Evolutionary conservation across 108 stramenopile genomes (phyloP).

Genomic region (Cyclotella baltica): DNA sequence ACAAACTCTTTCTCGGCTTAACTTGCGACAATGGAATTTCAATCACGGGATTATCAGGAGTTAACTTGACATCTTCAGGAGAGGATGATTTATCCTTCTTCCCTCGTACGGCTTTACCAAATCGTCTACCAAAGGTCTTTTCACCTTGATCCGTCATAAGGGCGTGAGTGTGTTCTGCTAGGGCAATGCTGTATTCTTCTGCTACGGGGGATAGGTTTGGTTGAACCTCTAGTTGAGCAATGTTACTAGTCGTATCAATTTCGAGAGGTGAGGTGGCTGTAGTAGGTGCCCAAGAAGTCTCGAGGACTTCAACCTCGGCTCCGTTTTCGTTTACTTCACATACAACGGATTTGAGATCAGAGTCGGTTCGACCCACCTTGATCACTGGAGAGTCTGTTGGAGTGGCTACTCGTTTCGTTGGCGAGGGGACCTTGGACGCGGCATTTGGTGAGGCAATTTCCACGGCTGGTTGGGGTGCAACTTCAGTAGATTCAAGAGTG

Average conservation of each 20-base stretch:
- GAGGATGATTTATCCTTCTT: background rate
- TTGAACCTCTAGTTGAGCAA: too few relatives aligned
- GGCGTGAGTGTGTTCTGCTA: too few relatives aligned
- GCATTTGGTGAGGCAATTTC: too few relatives aligned
- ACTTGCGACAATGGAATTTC: constrained; percentile 3
- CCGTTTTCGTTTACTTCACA: background rate
- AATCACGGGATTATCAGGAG: constrained; percentile 5
- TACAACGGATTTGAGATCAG: background rate
- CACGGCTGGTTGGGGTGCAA: too few relatives aligned
- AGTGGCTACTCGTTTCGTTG: background rate
- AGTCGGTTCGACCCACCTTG: background rate
- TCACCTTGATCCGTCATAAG: background rate
- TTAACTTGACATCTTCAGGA: background rate
- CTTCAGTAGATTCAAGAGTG: too few relatives aligned
- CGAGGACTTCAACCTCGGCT: background rate
- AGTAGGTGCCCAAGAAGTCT: too few relatives aligned
- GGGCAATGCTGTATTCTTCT: too few relatives aligned
- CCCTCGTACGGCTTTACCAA: background rate
- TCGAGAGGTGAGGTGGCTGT: too few relatives aligned
- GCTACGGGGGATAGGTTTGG: too few relatives aligned
- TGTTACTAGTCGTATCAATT: too few relatives aligned
- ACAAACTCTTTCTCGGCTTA: background rate
- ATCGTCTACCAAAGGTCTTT: background rate
- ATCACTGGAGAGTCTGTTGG: background rate
- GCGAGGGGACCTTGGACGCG: too few relatives aligned